Evolutionary conservation across 2,329 filamentous ascomycete species (phyloP).

Genomic region (Purpureocillium lavendulum): DNA sequence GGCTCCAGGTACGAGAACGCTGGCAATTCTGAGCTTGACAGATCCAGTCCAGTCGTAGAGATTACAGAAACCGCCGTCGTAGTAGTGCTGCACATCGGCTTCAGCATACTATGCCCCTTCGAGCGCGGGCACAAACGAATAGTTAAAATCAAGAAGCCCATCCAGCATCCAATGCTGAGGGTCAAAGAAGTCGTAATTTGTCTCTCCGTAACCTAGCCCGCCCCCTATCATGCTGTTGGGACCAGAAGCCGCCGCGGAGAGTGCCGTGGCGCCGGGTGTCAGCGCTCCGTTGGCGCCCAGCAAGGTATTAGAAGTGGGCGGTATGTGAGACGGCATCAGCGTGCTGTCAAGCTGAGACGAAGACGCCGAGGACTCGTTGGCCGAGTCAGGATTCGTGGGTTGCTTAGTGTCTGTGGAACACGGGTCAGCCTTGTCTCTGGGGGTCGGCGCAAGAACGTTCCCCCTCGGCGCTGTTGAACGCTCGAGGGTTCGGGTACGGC

Average conservation of each 20-base stretch:
- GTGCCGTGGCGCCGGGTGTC: slow-evolving; percentile 39
- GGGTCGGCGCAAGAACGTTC: slow-evolving; percentile 1
- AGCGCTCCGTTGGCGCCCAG: slow-evolving; percentile 42
- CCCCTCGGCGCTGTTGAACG: not conserved
- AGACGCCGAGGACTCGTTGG: slow-evolving; percentile 62
- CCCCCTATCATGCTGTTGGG: slow-evolving; percentile 39
- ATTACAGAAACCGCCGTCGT: too few species aligned
- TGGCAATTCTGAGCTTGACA: too few species aligned
- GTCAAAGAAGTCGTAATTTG: slow-evolving; percentile 82
- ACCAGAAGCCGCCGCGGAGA: slow-evolving; percentile 29
- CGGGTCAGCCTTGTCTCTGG: not conserved
- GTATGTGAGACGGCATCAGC: slow-evolving; percentile 34
- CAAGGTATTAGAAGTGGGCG: slow-evolving; percentile 34
- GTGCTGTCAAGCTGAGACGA: slow-evolving; percentile 57
- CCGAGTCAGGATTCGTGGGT: slow-evolving; percentile 76
- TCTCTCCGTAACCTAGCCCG: slow-evolving; percentile 52
- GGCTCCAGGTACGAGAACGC: too few species aligned
- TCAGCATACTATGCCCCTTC: slow-evolving; percentile 39
- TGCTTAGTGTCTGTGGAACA: slow-evolving; percentile 62
- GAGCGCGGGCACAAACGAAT: slow-evolving; percentile 47
- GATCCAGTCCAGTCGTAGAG: too few species aligned
- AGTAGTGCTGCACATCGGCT: too few species aligned
- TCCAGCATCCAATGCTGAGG: slow-evolving; percentile 92
- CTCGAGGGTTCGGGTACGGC: not conserved
- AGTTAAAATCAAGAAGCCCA: slow-evolving; percentile 73